These are phyloP conservation scores for Penicillium canariense DNA, from an alignment of 495 filamentous ascomycete genomes.

Conservation along the genomic window DNA sequence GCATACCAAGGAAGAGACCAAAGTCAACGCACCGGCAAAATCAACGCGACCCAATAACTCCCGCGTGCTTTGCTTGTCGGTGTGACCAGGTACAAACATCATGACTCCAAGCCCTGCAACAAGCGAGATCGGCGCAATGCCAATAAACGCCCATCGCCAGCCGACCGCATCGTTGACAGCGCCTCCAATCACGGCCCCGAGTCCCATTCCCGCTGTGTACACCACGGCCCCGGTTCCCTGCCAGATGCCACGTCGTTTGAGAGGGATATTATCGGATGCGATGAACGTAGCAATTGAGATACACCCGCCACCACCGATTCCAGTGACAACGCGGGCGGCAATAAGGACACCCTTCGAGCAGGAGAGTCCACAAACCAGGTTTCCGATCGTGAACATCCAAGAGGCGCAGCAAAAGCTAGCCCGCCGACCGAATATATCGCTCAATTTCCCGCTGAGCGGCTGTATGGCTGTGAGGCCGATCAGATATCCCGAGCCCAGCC, in stretches of 20 bases:
- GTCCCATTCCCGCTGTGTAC: slow-evolving; percentile 15
- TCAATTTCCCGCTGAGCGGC: slow-evolving; percentile 19
- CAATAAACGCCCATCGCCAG: slow-evolving; percentile 21
- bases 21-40: slow-evolving; percentile 11
- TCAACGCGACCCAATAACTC: slow-evolving; percentile 13
- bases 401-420: slow-evolving; percentile 11
- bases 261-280: slow-evolving; percentile 15
- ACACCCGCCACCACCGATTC: slow-evolving; percentile 18
- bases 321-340: slow-evolving; percentile 10
- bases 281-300: slow-evolving; percentile 20
- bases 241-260: slow-evolving; percentile 12
- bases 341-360: slow-evolving; percentile 7
- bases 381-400: slow-evolving; percentile 15
- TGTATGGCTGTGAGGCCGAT: slow-evolving; percentile 19
- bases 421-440: slow-evolving; percentile 19
- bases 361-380: slow-evolving; percentile 12
- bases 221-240: slow-evolving; percentile 12
- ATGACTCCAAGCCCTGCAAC: slow-evolving; percentile 6
- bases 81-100: slow-evolving; percentile 7
- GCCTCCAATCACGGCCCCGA: slow-evolving; percentile 15
- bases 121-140: slow-evolving; percentile 14
- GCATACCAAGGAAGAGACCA: slow-evolving; percentile 12
- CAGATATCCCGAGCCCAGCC: slow-evolving; percentile 18
- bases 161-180: slow-evolving; percentile 10
- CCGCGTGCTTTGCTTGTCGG: background rate